Conservation (phyloP, 768 basidiomycete species). For the Lentinula edodes region DNA sequence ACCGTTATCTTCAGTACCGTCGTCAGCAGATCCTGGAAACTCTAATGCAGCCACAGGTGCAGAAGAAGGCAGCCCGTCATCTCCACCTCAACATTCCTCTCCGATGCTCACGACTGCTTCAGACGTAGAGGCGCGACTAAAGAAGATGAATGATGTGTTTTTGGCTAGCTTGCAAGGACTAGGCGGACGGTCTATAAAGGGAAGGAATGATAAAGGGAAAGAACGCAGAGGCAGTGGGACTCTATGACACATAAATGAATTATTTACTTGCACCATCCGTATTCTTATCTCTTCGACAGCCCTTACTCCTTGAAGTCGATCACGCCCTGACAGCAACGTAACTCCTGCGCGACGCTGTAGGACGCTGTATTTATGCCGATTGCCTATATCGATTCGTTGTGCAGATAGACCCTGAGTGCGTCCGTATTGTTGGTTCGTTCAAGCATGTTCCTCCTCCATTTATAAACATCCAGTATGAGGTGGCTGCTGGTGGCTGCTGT, state of each 20-base stretch:
- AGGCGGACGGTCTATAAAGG: constrained; percentile 17
- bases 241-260: no score
- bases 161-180: constrained; percentile 38
- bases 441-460: not conserved
- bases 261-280: no score
- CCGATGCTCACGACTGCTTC: constrained; percentile 14
- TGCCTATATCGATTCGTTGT: no score
- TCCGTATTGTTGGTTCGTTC: not conserved
- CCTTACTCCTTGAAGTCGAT: no score
- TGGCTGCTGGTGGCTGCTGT: no score
- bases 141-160: constrained; percentile 41
- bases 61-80: not conserved
- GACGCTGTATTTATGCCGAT: no score
- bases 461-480: not conserved
- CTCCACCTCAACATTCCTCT: constrained; percentile 13
- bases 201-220: not conserved
- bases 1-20: not conserved
- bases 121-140: constrained; percentile 42
- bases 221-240: not conserved
- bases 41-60: not conserved
- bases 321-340: no score
- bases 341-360: no score
- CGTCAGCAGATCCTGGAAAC: not conserved
- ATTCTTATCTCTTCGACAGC: no score
- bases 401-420: no score